A percentile compares a stretch with the other conserved stretches of the same genome.
Evolutionary conservation across 805 yeast species (phyloP).

Genomic region (Babjeviella inositovora): DNA sequence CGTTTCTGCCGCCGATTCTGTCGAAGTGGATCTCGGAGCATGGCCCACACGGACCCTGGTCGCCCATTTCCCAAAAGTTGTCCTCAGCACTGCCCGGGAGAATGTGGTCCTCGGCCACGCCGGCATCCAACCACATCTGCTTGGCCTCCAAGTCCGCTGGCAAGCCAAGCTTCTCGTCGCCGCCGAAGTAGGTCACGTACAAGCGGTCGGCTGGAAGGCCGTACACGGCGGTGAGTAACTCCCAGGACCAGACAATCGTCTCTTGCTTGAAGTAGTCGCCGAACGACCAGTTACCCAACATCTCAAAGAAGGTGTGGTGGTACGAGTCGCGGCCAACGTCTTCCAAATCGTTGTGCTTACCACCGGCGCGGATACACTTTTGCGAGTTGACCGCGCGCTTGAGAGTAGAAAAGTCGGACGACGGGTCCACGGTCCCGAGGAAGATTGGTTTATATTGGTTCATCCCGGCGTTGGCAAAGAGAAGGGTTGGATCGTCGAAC

Average conservation of each 20-base stretch:
- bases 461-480: constrained; percentile 99
- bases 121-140: constrained; percentile 70
- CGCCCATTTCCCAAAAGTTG: constrained; percentile 99
- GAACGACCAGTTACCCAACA: constrained; percentile 99
- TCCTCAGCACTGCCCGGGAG: constrained; percentile 83
- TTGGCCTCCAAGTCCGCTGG: constrained; percentile 93
- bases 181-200: constrained; percentile 94
- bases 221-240: constrained; percentile 70
- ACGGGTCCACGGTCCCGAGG: constrained; percentile 93
- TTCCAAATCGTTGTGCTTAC: constrained; percentile 94
- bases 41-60: constrained; percentile 99
- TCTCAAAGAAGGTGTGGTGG: constrained; percentile 97
- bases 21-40: constrained; percentile 97
- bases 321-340: constrained; percentile 97
- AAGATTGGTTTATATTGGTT: constrained; percentile 97
- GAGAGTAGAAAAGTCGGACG: constrained; percentile 69
- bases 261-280: constrained; percentile 97
- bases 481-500: constrained; percentile 91
- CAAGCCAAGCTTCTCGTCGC: constrained; percentile 69
- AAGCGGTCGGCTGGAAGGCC: constrained; percentile 67
- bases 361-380: constrained; percentile 98
- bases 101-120: constrained; percentile 85
- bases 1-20: constrained; percentile 97
- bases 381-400: constrained; percentile 92
- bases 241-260: constrained; percentile 85